phyloP scores from a whole-genome alignment of 1,284 basidiomycete species.

The Sporisorium graminicola region DNA sequence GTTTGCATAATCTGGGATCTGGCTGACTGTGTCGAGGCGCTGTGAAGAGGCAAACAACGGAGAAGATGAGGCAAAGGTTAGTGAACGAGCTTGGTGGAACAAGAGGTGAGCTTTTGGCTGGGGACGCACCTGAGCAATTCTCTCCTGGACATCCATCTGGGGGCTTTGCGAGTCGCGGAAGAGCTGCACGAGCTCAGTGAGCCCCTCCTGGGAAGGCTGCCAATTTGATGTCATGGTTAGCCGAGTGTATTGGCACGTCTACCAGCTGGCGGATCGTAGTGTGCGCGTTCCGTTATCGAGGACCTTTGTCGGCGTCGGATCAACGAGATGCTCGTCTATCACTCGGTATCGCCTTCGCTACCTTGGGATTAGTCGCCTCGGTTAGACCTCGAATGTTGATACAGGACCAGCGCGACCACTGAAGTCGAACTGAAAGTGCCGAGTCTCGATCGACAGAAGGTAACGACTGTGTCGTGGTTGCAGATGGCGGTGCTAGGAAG shows the following conservation, averaged over 20 bases:
- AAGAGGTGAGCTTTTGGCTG: background rate
- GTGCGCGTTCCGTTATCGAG: too few relatives aligned
- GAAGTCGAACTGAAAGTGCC: background rate
- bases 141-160: conserved; percentile 59
- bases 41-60: conserved; percentile 18
- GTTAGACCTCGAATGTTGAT: too few relatives aligned
- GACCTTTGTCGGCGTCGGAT: too few relatives aligned
- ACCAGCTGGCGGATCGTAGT: too few relatives aligned
- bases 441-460: background rate
- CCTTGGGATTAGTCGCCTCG: too few relatives aligned
- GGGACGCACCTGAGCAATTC: conserved; percentile 55
- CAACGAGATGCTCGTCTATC: too few relatives aligned
- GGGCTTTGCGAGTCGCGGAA: conserved; percentile 64
- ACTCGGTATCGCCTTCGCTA: too few relatives aligned
- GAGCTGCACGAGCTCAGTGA: conserved; percentile 63
- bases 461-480: background rate
- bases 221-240: conserved; percentile 50
- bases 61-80: background rate
- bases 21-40: conserved; percentile 62
- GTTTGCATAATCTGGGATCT: conserved; percentile 79
- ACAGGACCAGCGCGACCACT: too few relatives aligned
- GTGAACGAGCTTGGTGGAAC: background rate
- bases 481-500: background rate
- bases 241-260: too few relatives aligned
- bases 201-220: conserved; percentile 62